Conservation (phyloP, 768 basidiomycete genomes). For the Albatrellus ellisii region DNA sequence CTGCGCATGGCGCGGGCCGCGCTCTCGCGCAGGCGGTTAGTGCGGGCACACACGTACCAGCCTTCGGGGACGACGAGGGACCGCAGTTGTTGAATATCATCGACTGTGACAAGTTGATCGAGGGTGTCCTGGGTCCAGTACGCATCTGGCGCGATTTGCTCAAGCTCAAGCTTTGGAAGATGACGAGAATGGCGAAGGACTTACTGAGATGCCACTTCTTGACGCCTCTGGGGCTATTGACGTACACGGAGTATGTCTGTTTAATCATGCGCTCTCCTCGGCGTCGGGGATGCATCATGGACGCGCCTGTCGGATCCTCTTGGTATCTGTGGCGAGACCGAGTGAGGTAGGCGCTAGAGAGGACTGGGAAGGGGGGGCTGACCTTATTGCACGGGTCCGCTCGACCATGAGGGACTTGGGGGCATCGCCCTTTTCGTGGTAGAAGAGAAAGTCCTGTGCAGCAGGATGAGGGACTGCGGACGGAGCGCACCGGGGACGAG, state of each 20-base stretch:
- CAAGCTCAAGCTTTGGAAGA: not conserved
- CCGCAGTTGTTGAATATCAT: conserved; percentile 43
- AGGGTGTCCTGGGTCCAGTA: conserved; percentile 60
- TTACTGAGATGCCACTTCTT: conserved; percentile 28
- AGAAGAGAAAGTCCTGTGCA: conserved; percentile 25
- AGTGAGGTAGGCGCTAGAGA: not conserved
- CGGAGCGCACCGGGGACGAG: not conserved
- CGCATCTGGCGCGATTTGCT: too few relatives aligned
- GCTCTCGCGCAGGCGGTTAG: conserved; percentile 16
- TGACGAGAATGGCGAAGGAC: conserved; percentile 4
- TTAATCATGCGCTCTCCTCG: conserved; percentile 20
- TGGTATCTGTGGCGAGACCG: conserved; percentile 13
- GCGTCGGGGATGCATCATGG: conserved; percentile 10
- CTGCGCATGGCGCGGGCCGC: conserved; percentile 6
- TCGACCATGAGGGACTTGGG: conserved; percentile 16
- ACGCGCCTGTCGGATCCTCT: conserved; percentile 13
- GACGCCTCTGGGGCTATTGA: conserved; percentile 17
- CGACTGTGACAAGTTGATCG: conserved; percentile 41
- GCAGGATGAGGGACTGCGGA: not conserved
- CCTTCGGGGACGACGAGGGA: conserved; percentile 41
- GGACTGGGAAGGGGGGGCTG: not conserved
- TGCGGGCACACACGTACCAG: conserved; percentile 52
- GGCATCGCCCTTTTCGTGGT: conserved; percentile 25
- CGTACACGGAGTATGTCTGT: conserved; percentile 27
- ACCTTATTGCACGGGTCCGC: conserved; percentile 16